Conservation (phyloP, 371 early-diverging fungal genomes). For the Zopfochytrium polystomum region DNA sequence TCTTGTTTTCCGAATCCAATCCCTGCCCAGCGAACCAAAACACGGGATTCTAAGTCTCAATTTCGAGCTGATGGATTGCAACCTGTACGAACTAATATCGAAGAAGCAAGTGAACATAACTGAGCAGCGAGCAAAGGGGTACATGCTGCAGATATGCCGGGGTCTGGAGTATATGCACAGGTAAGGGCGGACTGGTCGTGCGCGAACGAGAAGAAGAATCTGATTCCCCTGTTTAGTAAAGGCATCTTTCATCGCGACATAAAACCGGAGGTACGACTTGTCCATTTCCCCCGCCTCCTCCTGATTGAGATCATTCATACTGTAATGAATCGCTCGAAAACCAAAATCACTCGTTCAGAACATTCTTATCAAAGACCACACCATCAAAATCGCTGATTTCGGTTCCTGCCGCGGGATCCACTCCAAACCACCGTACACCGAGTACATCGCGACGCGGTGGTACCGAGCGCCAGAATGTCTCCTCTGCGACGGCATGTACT, state of each 20-base stretch:
- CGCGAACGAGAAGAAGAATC: too few species aligned
- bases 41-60: conserved; percentile 58
- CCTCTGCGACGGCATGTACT: conserved; percentile 73
- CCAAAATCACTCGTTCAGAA: conserved; percentile 35
- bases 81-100: conserved; percentile 60
- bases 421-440: conserved; percentile 79
- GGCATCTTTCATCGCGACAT: conserved; percentile 72
- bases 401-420: conserved; percentile 89
- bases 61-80: conserved; percentile 65
- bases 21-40: conserved; percentile 47
- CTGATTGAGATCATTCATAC: not conserved
- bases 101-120: conserved; percentile 43
- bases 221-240: conserved; percentile 33
- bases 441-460: conserved; percentile 94
- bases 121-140: conserved; percentile 49
- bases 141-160: conserved; percentile 56
- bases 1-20: not conserved
- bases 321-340: conserved; percentile 6
- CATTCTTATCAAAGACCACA: conserved; percentile 55
- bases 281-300: not conserved
- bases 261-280: conserved; percentile 55
- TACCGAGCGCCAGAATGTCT: conserved; percentile 97
- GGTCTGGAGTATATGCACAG: conserved; percentile 62
- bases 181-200: too few species aligned
- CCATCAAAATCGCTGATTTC: conserved; percentile 98